These are phyloP conservation scores for Globisporangium abappressorium DNA, from an alignment of 352 stramenopile species.

Conservation along the genomic window DNA sequence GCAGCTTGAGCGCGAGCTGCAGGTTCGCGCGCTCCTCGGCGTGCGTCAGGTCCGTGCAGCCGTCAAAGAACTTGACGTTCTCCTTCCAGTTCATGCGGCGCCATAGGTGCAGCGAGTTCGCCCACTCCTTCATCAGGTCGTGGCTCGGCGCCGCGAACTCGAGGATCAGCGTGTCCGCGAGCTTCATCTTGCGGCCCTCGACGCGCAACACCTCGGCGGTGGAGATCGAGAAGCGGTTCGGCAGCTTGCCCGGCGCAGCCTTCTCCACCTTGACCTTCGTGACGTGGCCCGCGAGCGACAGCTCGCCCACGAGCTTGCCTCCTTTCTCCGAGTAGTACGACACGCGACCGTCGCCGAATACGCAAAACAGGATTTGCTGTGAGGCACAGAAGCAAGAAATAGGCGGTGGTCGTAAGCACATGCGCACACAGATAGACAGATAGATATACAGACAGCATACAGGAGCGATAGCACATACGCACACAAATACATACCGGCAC, in stretches of 20 bases:
- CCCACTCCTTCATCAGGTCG: slow-evolving; percentile 86
- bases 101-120: slow-evolving; percentile 80
- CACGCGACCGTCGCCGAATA: slow-evolving; percentile 75
- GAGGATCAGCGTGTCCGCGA: slow-evolving; percentile 54
- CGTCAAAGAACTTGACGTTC: slow-evolving; percentile 84
- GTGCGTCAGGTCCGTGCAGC: slow-evolving; percentile 45
- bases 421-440: slow-evolving; percentile 1
- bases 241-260: slow-evolving; percentile 52
- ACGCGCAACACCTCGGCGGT: slow-evolving; percentile 65
- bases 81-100: slow-evolving; percentile 87
- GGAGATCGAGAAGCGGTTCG: slow-evolving; percentile 72
- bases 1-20: slow-evolving; percentile 50
- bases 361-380: slow-evolving; percentile 67
- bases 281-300: slow-evolving; percentile 66
- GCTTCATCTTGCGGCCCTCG: slow-evolving; percentile 77
- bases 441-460: neutral
- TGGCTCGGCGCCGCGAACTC: slow-evolving; percentile 71
- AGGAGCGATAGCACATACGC: neutral
- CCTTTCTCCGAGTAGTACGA: slow-evolving; percentile 76
- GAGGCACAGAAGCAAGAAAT: neutral
- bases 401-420: neutral
- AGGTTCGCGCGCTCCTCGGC: slow-evolving; percentile 56
- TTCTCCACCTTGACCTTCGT: slow-evolving; percentile 81
- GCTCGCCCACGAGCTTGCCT: slow-evolving; percentile 52
- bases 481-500: slow-evolving; percentile 31